Conservation (phyloP, 1,284 basidiomycete species). For the Leccinum pachyderme region DNA sequence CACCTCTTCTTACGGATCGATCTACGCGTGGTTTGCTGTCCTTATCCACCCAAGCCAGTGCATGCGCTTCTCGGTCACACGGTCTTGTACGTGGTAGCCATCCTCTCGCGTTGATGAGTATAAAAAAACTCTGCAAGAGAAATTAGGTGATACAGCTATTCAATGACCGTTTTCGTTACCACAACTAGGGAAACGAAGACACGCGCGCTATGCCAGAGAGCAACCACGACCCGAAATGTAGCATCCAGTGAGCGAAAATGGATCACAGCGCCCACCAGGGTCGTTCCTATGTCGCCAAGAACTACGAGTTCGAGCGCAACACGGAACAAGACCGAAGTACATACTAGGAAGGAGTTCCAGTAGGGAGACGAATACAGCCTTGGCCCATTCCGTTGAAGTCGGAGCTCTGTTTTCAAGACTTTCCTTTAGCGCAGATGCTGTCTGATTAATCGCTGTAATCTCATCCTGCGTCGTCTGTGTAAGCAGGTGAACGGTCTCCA, state of each 20-base stretch:
- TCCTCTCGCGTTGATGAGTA: constrained; percentile 21
- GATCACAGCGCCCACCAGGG: constrained; percentile 3
- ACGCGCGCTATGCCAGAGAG: constrained; percentile 24
- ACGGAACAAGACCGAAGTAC: constrained; percentile 3
- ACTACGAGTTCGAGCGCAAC: neutral
- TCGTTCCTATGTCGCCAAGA: constrained; percentile 13
- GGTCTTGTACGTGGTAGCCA: constrained; percentile 6
- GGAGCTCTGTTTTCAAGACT: constrained; percentile 16
- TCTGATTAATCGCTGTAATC: constrained; percentile 46
- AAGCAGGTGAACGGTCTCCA: constrained; percentile 36
- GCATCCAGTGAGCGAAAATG: constrained; percentile 17
- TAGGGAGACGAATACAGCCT: constrained; percentile 11
- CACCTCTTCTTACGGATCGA: constrained; percentile 4
- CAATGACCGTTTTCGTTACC: constrained; percentile 20
- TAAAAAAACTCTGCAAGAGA: constrained; percentile 21
- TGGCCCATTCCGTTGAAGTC: constrained; percentile 20
- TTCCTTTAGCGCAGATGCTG: constrained; percentile 38
- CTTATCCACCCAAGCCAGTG: constrained; percentile 1
- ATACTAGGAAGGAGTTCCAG: constrained; percentile 25
- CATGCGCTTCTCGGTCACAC: constrained; percentile 1
- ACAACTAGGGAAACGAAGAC: constrained; percentile 24
- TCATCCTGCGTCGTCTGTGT: constrained; percentile 40
- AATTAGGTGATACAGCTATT: constrained; percentile 13
- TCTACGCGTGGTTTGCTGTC: constrained; percentile 8
- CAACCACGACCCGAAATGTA: constrained; percentile 11